These are phyloP conservation scores for Reutealis trisperma DNA, from an alignment of 345 rosid genomes.

Conservation along the genomic window DNA sequence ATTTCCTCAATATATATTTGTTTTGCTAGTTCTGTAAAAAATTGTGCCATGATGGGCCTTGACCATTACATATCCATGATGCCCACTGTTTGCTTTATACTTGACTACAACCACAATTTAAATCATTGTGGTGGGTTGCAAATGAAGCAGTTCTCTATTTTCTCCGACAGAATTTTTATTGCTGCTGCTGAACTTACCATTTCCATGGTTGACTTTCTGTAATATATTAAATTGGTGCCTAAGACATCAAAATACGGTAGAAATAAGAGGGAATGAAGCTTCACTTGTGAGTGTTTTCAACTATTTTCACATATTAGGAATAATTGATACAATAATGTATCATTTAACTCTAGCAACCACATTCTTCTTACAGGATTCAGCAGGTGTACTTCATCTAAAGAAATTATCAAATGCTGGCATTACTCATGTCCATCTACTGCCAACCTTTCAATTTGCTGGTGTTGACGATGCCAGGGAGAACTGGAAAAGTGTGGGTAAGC, in stretches of 20 bases:
- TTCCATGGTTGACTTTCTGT: background rate
- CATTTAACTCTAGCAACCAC: conserved; percentile 13
- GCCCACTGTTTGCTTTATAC: too few relatives aligned
- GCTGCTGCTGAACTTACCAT: background rate
- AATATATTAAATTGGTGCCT: background rate
- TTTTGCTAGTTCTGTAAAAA: background rate
- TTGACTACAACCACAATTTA: background rate
- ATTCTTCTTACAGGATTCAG: conserved; percentile 63
- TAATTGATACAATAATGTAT: background rate
- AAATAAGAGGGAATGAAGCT: background rate
- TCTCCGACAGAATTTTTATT: background rate
- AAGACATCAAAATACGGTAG: background rate
- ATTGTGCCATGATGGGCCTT: background rate
- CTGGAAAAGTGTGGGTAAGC: conserved; percentile 79
- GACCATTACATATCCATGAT: background rate
- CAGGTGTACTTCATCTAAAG: conserved; percentile 72
- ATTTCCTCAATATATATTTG: background rate
- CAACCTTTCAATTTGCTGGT: conserved; percentile 82
- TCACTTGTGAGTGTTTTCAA: background rate
- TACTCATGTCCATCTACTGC: conserved; percentile 87
- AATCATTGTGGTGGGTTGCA: background rate
- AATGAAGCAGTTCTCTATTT: background rate
- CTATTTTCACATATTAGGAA: background rate
- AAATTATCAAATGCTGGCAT: conserved; percentile 85
- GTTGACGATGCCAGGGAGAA: conserved; percentile 83